Percentiles rank a stretch among this genome's conserved stretches.
These are phyloP conservation scores for Suhomyces wounanorum DNA, from an alignment of 1,139 yeast species.

Conservation along the genomic window DNA sequence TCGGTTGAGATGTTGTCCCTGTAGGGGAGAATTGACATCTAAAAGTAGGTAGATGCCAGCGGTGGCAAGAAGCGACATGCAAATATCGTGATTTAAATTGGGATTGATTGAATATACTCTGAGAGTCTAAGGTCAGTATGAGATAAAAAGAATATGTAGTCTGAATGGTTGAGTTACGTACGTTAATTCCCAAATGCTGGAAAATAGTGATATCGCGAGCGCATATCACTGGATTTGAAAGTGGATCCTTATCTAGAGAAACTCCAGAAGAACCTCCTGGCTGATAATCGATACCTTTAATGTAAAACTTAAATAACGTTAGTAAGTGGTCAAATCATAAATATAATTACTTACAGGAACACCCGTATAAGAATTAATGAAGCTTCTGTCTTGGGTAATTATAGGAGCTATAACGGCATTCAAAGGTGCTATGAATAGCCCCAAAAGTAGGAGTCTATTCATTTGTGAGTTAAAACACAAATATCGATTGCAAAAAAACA, in stretches of 20 bases:
- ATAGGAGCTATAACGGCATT: slow-evolving; percentile 52
- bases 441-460: background rate
- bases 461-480: background rate
- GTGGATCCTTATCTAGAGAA: slow-evolving; percentile 59
- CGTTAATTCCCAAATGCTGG: slow-evolving; percentile 76
- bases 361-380: slow-evolving; percentile 72
- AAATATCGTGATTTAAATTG: slow-evolving; percentile 77
- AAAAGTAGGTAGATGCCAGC: slow-evolving; percentile 90
- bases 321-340: background rate
- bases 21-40: slow-evolving; percentile 87
- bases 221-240: slow-evolving; percentile 68
- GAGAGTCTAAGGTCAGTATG: slow-evolving; percentile 54
- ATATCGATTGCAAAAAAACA: background rate
- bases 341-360: slow-evolving; percentile 59
- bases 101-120: slow-evolving; percentile 88
- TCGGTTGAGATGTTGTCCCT: slow-evolving; percentile 76
- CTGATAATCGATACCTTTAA: slow-evolving; percentile 83
- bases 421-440: background rate
- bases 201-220: slow-evolving; percentile 74
- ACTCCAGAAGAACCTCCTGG: slow-evolving; percentile 85
- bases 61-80: slow-evolving; percentile 87
- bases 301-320: slow-evolving; percentile 54
- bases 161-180: slow-evolving; percentile 25
- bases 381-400: slow-evolving; percentile 64
- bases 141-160: too few species aligned